Evolutionary conservation across 2,329 filamentous ascomycete species (phyloP).

Genomic region (Xylariaceae sp.): DNA sequence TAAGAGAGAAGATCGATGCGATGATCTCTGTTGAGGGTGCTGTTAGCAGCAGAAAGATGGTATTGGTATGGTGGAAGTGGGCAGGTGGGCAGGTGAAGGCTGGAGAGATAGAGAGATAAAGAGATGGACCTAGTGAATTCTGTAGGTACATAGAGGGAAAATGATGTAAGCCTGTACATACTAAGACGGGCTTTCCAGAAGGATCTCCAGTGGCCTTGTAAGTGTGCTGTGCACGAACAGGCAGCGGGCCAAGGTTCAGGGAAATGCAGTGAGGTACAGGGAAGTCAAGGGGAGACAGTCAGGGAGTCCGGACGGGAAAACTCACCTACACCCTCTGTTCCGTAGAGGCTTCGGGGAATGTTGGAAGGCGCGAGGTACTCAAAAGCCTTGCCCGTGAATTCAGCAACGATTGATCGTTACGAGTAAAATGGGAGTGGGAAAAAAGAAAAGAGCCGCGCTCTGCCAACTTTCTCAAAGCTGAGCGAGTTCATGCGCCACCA

Average conservation of each 20-base stretch:
- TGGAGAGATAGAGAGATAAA: neutral
- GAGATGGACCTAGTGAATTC: neutral
- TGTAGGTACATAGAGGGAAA: neutral
- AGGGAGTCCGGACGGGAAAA: too few species aligned
- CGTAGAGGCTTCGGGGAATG: neutral
- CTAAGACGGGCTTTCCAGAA: slow-evolving; percentile 23
- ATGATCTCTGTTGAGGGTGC: slow-evolving; percentile 1
- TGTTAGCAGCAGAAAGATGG: too few species aligned
- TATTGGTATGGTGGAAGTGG: too few species aligned
- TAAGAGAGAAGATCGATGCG: slow-evolving; percentile 11
- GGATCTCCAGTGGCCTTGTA: slow-evolving; percentile 9
- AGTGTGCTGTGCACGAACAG: too few species aligned
- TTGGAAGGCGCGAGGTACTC: neutral
- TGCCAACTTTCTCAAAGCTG: slow-evolving; percentile 24
- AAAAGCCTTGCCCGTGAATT: slow-evolving; percentile 1
- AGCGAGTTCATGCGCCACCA: slow-evolving; percentile 28
- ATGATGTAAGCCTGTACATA: neutral
- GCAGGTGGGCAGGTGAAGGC: neutral
- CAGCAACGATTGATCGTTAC: neutral
- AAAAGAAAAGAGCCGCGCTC: slow-evolving; percentile 11
- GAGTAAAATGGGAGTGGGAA: neutral
- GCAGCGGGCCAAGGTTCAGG: too few species aligned
- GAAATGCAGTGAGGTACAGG: too few species aligned
- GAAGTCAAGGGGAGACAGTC: too few species aligned
- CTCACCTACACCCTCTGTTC: neutral